Percentiles rank a stretch among this genome's conserved stretches.
Evolutionary conservation across 208 protist genomes (phyloP).

Genomic region (Endotrypanum monterogeii): DNA sequence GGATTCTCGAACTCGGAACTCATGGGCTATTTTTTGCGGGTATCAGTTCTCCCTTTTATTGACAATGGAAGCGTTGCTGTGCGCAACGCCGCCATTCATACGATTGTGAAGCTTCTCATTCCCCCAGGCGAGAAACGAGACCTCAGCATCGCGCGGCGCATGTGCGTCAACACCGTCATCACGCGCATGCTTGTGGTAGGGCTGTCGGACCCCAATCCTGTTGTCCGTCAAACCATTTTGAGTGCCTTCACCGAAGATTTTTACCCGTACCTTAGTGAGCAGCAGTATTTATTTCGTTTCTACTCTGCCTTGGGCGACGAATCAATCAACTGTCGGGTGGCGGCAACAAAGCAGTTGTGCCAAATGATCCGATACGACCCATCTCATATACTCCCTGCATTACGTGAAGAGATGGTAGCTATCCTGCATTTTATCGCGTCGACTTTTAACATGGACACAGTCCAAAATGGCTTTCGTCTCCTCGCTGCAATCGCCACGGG

Average conservation of each 20-base stretch:
- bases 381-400: slow-evolving; percentile 80
- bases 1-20: slow-evolving; percentile 88
- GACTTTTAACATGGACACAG: slow-evolving; percentile 51
- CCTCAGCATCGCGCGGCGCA: slow-evolving; percentile 76
- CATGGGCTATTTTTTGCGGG: slow-evolving; percentile 88
- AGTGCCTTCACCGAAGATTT: slow-evolving; percentile 78
- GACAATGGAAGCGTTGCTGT: slow-evolving; percentile 69
- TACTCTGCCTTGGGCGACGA: slow-evolving; percentile 85
- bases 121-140: slow-evolving; percentile 61
- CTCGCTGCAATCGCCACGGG: slow-evolving; percentile 66
- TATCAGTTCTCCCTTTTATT: slow-evolving; percentile 87
- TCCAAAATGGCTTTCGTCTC: slow-evolving; percentile 68
- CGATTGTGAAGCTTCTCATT: slow-evolving; percentile 86
- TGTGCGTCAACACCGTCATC: slow-evolving; percentile 88
- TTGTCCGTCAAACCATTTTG: slow-evolving; percentile 70
- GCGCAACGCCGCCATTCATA: slow-evolving; percentile 78
- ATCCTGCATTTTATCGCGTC: slow-evolving; percentile 62
- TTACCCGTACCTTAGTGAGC: slow-evolving; percentile 85
- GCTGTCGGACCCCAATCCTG: slow-evolving; percentile 71
- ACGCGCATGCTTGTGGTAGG: slow-evolving; percentile 81
- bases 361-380: slow-evolving; percentile 83
- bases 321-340: slow-evolving; percentile 75
- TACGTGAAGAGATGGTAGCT: slow-evolving; percentile 75
- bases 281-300: slow-evolving; percentile 76
- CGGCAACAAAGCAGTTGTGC: slow-evolving; percentile 76